Evolutionary conservation across 352 stramenopile species (phyloP), one percentile per base, ranked within the genome.

Genomic region (Lagenidium giganteum): DNA sequence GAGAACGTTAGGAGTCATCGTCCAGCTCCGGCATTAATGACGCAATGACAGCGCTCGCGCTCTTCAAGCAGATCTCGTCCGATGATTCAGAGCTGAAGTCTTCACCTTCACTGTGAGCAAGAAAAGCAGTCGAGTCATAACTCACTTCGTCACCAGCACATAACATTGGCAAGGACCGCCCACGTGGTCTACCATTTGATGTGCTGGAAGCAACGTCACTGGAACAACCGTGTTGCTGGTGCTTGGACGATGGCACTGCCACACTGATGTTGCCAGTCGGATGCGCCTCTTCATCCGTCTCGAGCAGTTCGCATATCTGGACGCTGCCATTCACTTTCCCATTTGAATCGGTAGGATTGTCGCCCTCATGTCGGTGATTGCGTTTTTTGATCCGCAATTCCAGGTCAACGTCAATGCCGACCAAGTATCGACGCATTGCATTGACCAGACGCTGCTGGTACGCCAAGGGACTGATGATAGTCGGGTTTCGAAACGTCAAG

Each of bases 381-480:
- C 74, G 65, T 35, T 80, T 78, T 5, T 72, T 67, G 42, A 87
- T 83, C 12, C 74, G 78, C 23, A 87, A 51, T 48, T 90, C 78
- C 0, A 90, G 47, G 33, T 86, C 74, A 16, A 77, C 61, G 26
- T 90, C 80, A 26, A 93, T 88, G 11, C 77, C 77, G 13, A 92
- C 72, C 28, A 94, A 68, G 31, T 94, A 92, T 3, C 74, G 70
- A 28, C 78, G 75, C 70, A 89, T 90, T 8, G 82, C 77, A 42
- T 94, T 86, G 35, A 91, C 65, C 37, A 94, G 91, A 7, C 82
- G 77, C 21, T 70, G 74, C 5, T 68, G 78, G 35, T 94, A 94
- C 11, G 79, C 83, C 21, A 74, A 65, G 7, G 82, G 82, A 22
- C 76, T 89, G 54, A 94, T 86, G 21, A 94, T 81, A 0, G 82